Evolutionary conservation across 257 asterid species (phyloP).

Genomic region (Solanum arcanum): DNA sequence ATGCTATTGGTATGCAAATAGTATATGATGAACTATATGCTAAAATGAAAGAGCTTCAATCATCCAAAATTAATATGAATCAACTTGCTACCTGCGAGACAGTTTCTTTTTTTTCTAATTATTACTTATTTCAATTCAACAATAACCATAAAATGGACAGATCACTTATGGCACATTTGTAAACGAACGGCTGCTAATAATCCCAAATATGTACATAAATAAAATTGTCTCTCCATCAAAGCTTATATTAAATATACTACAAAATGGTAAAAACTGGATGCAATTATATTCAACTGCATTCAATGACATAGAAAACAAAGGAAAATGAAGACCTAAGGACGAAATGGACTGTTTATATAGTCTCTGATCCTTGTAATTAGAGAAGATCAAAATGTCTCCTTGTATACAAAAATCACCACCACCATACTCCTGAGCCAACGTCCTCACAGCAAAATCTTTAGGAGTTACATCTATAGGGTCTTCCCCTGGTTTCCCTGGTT

Average conservation of each 20-base stretch:
- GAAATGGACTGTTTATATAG: constrained; percentile 62
- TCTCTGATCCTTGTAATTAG: constrained; percentile 88
- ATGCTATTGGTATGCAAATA: neutral
- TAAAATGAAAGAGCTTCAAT: neutral
- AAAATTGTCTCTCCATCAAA: neutral
- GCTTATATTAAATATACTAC: neutral
- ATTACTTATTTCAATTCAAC: neutral
- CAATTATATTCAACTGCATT: neutral
- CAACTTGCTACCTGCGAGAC: neutral
- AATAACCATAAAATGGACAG: neutral
- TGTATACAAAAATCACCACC: constrained; percentile 75
- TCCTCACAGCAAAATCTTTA: constrained; percentile 75
- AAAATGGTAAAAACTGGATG: neutral
- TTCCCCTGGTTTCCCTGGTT: constrained; percentile 42
- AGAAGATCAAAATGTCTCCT: constrained; percentile 55
- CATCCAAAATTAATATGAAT: neutral
- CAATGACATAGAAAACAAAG: neutral
- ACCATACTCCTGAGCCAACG: constrained; percentile 86
- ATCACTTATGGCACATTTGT: neutral
- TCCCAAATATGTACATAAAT: neutral
- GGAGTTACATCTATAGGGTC: constrained; percentile 58
- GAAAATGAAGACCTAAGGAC: constrained; percentile 32
- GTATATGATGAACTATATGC: neutral
- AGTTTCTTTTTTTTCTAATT: neutral
- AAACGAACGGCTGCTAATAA: neutral